These are phyloP conservation scores for Grigorovia transvaalensis DNA, from an alignment of 805 yeast species.

Conservation along the genomic window DNA sequence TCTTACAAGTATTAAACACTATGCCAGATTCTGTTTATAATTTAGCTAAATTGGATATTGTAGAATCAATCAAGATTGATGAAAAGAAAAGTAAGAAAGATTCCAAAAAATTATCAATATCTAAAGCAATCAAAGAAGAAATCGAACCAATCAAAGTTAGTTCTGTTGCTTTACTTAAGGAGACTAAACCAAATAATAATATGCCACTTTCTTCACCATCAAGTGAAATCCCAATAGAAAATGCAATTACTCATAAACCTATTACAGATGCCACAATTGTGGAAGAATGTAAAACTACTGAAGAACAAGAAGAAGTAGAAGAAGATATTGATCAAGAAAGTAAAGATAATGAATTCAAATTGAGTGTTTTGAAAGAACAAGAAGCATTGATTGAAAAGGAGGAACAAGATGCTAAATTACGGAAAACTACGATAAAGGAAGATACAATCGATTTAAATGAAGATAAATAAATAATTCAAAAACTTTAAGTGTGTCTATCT, in stretches of 20 bases:
- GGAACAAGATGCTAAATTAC: slow-evolving; percentile 57
- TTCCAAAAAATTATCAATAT: no score
- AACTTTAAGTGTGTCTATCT: no score
- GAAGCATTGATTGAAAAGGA: slow-evolving; percentile 80
- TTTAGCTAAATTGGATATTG: slow-evolving; percentile 84
- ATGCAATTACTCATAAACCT: neutral
- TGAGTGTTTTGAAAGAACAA: slow-evolving; percentile 68
- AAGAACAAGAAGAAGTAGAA: slow-evolving; percentile 4
- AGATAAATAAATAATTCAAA: neutral
- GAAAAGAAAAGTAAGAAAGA: slow-evolving; percentile 19
- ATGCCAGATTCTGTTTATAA: slow-evolving; percentile 94
- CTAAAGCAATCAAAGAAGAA: neutral
- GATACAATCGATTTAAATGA: slow-evolving; percentile 20
- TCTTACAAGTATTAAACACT: slow-evolving; percentile 75
- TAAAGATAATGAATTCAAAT: slow-evolving; percentile 47
- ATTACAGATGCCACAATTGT: neutral
- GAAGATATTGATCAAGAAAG: slow-evolving; percentile 5
- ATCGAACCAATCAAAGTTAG: neutral
- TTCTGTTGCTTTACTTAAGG: neutral
- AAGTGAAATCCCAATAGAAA: neutral
- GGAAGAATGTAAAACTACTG: slow-evolving; percentile 4
- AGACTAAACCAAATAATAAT: neutral
- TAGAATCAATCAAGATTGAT: slow-evolving; percentile 28
- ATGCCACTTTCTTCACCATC: neutral
- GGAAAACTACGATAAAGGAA: slow-evolving; percentile 18